These are phyloP conservation scores for Crotalaria pallida DNA, from an alignment of 306 rosid species.

Conservation along the genomic window DNA sequence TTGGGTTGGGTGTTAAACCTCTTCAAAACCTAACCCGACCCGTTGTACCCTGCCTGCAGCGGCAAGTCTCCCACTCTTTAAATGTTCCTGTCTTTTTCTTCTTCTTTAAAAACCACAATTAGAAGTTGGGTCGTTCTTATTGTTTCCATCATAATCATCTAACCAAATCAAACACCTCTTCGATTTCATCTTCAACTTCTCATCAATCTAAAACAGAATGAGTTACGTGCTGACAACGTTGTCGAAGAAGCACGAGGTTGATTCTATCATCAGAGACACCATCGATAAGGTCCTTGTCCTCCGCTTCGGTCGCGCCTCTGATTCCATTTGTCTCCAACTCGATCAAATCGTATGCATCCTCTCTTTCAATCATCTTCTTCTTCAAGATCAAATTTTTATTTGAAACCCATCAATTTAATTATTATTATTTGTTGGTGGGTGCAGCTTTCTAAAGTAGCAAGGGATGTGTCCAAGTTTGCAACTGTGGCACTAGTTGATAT, in stretches of 20 bases:
- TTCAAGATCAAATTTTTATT: not conserved
- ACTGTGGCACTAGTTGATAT: slow-evolving; percentile 64
- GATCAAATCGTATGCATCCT: slow-evolving; percentile 51
- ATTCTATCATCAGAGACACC: slow-evolving; percentile 66
- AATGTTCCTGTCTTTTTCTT: no score
- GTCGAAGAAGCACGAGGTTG: slow-evolving; percentile 63
- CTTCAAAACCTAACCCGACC: no score
- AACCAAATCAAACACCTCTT: no score
- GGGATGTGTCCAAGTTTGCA: slow-evolving; percentile 84
- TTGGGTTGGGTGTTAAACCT: no score
- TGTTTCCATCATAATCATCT: no score
- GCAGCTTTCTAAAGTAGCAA: slow-evolving; percentile 71
- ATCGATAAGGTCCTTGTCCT: slow-evolving; percentile 82
- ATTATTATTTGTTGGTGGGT: not conserved
- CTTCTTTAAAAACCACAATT: no score
- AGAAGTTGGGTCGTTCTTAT: no score
- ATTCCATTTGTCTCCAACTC: slow-evolving; percentile 54
- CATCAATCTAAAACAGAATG: slow-evolving; percentile 25
- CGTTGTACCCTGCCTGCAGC: no score
- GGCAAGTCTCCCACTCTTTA: no score
- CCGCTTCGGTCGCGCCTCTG: slow-evolving; percentile 76
- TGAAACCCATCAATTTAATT: not conserved
- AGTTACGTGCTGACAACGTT: slow-evolving; percentile 34
- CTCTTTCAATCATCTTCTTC: not conserved
- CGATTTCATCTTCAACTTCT: no score